These are phyloP conservation scores for Pichia paraexigua DNA, from an alignment of 805 yeast genomes.

Conservation along the genomic window DNA sequence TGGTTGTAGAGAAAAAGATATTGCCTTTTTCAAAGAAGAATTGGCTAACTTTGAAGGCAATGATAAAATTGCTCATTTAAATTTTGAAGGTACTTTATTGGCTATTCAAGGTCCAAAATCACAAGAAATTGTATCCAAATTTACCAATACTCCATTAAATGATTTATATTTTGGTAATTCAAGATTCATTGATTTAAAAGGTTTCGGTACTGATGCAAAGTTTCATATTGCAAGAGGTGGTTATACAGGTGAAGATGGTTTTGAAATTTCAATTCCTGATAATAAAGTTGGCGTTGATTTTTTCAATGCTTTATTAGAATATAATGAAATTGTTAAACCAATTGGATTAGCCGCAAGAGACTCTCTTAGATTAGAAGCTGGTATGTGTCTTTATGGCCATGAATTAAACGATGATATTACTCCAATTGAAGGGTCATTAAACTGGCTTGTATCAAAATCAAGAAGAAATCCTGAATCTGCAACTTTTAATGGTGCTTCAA, in stretches of 20 bases:
- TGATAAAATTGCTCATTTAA: slow-evolving; percentile 27
- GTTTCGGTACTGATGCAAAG: slow-evolving; percentile 32
- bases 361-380: slow-evolving; percentile 91
- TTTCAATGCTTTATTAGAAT: slow-evolving; percentile 47
- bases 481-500: slow-evolving; percentile 68
- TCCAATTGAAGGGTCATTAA: slow-evolving; percentile 81
- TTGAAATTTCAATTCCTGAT: slow-evolving; percentile 76
- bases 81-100: slow-evolving; percentile 65
- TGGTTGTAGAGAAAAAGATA: slow-evolving; percentile 82
- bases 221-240: slow-evolving; percentile 91
- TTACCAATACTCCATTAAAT: slow-evolving; percentile 50
- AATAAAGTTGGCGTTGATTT: slow-evolving; percentile 47
- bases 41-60: slow-evolving; percentile 28
- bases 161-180: slow-evolving; percentile 70
- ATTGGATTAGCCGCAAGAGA: slow-evolving; percentile 98
- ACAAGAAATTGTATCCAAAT: slow-evolving; percentile 52
- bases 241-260: slow-evolving; percentile 98
- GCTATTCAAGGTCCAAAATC: slow-evolving; percentile 95
- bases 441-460: slow-evolving; percentile 83
- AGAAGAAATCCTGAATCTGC: slow-evolving; percentile 47
- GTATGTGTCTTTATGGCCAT: slow-evolving; percentile 95
- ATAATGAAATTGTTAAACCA: slow-evolving; percentile 55
- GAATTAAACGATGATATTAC: slow-evolving; percentile 74
- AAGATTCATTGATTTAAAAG: slow-evolving; percentile 36
- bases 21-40: slow-evolving; percentile 51